Evolutionary conservation across 495 filamentous ascomycete species (phyloP).

Genomic region (Annulohypoxylon stygium): DNA sequence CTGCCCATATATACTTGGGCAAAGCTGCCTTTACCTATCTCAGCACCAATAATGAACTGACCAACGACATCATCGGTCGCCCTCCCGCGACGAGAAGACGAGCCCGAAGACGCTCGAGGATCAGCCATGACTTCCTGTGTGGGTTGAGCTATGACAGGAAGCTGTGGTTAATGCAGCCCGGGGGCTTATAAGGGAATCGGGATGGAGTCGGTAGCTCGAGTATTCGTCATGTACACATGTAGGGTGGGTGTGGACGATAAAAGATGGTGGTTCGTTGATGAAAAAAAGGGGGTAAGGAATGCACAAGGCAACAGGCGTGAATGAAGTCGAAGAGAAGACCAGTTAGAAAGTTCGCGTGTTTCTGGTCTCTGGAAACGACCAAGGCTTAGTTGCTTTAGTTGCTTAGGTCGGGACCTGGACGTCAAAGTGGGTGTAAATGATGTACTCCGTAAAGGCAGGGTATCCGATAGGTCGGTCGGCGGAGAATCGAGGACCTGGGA

Average conservation of each 20-base stretch:
- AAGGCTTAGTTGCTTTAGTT: conserved; percentile 8
- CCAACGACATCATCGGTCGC: conserved; percentile 76
- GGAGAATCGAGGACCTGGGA: conserved; percentile 49
- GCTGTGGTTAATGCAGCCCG: conserved; percentile 56
- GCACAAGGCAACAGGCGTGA: conserved; percentile 41
- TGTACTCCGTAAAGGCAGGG: conserved; percentile 51
- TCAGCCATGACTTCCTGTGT: conserved; percentile 64
- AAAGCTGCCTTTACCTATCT: conserved; percentile 97
- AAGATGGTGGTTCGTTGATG: conserved; percentile 31
- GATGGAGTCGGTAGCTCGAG: conserved; percentile 56
- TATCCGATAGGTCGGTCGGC: conserved; percentile 55
- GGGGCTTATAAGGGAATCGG: conserved; percentile 60
- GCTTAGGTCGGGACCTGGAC: conserved; percentile 40
- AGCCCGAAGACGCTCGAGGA: conserved; percentile 49
- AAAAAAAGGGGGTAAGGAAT: conserved; percentile 36
- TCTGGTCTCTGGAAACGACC: conserved; percentile 37
- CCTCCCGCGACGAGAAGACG: conserved; percentile 55
- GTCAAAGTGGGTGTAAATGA: conserved; percentile 54
- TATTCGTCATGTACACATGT: conserved; percentile 63
- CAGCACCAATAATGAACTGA: conserved; percentile 78
- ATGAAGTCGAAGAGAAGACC: conserved; percentile 34
- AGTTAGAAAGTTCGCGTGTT: conserved; percentile 47
- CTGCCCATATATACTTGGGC: conserved; percentile 90
- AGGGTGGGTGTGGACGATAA: conserved; percentile 34
- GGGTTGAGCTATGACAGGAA: conserved; percentile 60